Evolutionary conservation across 2,329 filamentous ascomycete species (phyloP), one percentile per base, ranked within the genome.

Genomic region (Neonectria neomacrospora): DNA sequence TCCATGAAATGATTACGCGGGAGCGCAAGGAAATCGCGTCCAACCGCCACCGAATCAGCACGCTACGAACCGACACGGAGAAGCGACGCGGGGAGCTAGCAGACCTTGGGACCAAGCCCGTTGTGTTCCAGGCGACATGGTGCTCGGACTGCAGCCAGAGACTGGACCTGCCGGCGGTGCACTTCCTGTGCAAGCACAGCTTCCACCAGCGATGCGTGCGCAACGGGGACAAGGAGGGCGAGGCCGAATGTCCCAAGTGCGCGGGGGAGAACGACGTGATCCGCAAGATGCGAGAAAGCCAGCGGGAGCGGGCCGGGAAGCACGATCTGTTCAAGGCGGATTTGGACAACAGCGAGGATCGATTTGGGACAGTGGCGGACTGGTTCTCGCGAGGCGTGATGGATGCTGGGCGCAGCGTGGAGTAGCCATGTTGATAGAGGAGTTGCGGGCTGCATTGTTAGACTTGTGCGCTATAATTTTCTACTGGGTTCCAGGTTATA

Each of bases 321-420:
- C 94, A 98, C 80, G 95, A 97, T 71, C 80, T 98, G 72, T 99
- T 99, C 81, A 86, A 88, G 78, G 88, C 91, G 63, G 93, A 94
- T 70, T 79, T 99, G 67, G 88, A 88, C 73, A 80, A 90, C 67
- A 93, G 91, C 58, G 88, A 89, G 41, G 94, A 97, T 78, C 86
- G 92, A 55, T 97, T 98, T 77, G 91, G 88, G n/a, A 95, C 93
- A 2, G 87, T 98, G 59, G 93, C 93, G 64, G 93, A 97, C 75
- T 99, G 96, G 88, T 98, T 97, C 83, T 95, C 94, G 1, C 83
- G 94, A 61, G 95, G 96, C 1, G 94, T 98, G 3, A 97, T 98
- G 94, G 79, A 81, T 64, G 86, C 84, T 26, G 83, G 74, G 18
- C 75, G 77, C 63, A 76, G 71, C 64, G 64, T 75, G 47, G 78